These are phyloP conservation scores for Rhodotorula sp. DNA, from an alignment of 1,284 basidiomycete genomes.

Conservation along the genomic window DNA sequence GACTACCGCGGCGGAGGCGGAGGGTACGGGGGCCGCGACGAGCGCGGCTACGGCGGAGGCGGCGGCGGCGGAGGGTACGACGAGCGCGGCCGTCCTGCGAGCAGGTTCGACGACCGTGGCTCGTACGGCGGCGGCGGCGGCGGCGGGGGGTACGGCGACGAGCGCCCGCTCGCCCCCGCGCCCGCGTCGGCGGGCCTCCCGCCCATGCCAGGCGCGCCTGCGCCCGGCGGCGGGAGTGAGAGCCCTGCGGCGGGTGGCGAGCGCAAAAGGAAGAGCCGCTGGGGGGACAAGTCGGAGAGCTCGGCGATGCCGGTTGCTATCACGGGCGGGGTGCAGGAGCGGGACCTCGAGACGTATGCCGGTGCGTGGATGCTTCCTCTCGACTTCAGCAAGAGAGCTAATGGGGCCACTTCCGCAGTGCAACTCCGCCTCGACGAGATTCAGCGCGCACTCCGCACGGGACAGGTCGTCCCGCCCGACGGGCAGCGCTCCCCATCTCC, in stretches of 20 bases:
- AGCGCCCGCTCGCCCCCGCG: background rate
- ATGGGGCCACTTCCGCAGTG: constrained; percentile 53
- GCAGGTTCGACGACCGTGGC: constrained; percentile 18
- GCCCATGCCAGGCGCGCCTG: constrained; percentile 8
- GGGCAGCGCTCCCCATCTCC: constrained; percentile 81
- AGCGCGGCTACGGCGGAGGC: constrained; percentile 12
- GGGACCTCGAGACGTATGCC: constrained; percentile 85
- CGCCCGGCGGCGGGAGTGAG: background rate
- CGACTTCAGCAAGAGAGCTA: background rate
- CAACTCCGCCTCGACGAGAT: constrained; percentile 96
- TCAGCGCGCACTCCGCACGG: constrained; percentile 86
- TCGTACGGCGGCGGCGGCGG: background rate
- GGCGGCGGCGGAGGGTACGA: constrained; percentile 24
- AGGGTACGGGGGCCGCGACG: constrained; percentile 4
- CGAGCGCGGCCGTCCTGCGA: constrained; percentile 24
- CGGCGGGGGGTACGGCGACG: background rate
- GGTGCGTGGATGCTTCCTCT: constrained; percentile 6
- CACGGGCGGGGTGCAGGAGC: constrained; percentile 83
- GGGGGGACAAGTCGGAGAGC: constrained; percentile 77
- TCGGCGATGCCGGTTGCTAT: constrained; percentile 90
- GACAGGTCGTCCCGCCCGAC: constrained; percentile 94
- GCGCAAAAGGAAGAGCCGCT: constrained; percentile 89
- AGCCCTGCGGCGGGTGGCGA: constrained; percentile 30
- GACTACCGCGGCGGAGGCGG: constrained; percentile 43
- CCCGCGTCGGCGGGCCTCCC: constrained; percentile 10